Conservation (phyloP, 2,329 filamentous ascomycete genomes). For the Pestalotiopsis sp. region DNA sequence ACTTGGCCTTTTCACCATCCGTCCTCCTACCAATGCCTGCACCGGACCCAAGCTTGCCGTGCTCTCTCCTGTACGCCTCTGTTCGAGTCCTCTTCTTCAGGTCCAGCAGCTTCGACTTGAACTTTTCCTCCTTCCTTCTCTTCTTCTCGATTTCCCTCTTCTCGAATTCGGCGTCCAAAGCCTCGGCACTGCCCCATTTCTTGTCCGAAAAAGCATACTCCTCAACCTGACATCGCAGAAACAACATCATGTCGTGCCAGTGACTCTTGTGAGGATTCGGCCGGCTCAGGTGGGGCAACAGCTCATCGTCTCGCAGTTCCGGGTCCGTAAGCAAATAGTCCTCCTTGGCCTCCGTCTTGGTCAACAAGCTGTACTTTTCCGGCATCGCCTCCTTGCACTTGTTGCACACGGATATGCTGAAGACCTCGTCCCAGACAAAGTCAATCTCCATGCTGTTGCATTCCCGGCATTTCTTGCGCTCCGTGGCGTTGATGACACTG, state of each 20-base stretch:
- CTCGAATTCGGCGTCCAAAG: slow-evolving; percentile 86
- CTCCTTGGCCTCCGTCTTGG: slow-evolving; percentile 94
- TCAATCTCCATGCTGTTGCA: slow-evolving; percentile 87
- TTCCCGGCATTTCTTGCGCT: slow-evolving; percentile 78
- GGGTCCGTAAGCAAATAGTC: slow-evolving; percentile 95
- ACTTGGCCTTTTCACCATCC: slow-evolving; percentile 52
- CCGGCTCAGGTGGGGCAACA: slow-evolving; percentile 83
- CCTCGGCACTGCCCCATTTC: slow-evolving; percentile 90
- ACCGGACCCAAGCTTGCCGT: slow-evolving; percentile 50
- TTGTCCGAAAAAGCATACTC: slow-evolving; percentile 80
- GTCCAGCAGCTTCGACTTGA: slow-evolving; percentile 84
- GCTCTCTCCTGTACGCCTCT: slow-evolving; percentile 80
- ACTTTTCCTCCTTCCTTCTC: slow-evolving; percentile 84
- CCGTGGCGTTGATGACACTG: slow-evolving; percentile 68
- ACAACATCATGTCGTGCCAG: slow-evolving; percentile 99
- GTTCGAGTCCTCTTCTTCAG: slow-evolving; percentile 92
- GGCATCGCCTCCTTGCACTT: slow-evolving; percentile 86
- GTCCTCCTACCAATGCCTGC: slow-evolving; percentile 41
- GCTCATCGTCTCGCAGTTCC: slow-evolving; percentile 84
- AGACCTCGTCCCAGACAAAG: slow-evolving; percentile 90
- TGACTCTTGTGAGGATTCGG: slow-evolving; percentile 95
- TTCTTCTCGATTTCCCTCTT: slow-evolving; percentile 79
- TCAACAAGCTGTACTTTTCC: slow-evolving; percentile 92
- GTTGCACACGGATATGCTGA: slow-evolving; percentile 74
- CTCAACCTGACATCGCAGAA: slow-evolving; percentile 90